Conservation (phyloP, 2,329 filamentous ascomycete species). For the Septoria petroselini region DNA sequence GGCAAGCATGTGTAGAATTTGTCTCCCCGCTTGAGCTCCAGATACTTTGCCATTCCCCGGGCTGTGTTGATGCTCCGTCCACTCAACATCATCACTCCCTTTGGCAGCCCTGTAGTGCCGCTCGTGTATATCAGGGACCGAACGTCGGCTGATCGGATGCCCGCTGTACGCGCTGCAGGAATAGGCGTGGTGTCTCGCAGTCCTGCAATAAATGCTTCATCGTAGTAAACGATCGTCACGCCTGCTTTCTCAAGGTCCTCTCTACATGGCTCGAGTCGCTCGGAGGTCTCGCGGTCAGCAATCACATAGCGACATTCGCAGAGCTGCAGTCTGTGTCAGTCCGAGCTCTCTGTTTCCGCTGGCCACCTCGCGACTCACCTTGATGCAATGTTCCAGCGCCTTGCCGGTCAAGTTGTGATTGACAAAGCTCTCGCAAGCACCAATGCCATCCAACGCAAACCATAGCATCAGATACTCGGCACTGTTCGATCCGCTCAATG, state of each 20-base stretch:
- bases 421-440: conserved; percentile 34
- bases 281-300: conserved; percentile 28
- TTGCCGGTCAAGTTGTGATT: conserved; percentile 39
- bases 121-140: conserved; percentile 76
- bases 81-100: conserved; percentile 31
- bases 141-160: conserved; percentile 48
- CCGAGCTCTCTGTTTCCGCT: neutral
- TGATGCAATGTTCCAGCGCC: conserved; percentile 37
- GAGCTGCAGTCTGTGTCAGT: conserved; percentile 21
- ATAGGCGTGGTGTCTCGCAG: conserved; percentile 28
- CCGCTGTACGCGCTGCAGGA: conserved; percentile 22
- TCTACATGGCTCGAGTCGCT: conserved; percentile 28
- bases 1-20: conserved; percentile 63
- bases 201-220: conserved; percentile 21
- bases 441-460: conserved; percentile 59
- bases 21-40: conserved; percentile 60
- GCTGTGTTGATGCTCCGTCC: conserved; percentile 29
- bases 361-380: conserved; percentile 30
- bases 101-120: conserved; percentile 60
- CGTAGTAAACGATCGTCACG: conserved; percentile 30
- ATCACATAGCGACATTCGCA: conserved; percentile 29
- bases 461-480: conserved; percentile 37
- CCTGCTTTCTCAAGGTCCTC: conserved; percentile 23
- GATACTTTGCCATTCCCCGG: conserved; percentile 62
- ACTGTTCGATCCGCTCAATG: conserved; percentile 37